A percentile compares a stretch with the other conserved stretches of the same genome.
Conservation (phyloP, 805 yeast species). For the Cyberlindnera nakhonratchasimensis region DNA sequence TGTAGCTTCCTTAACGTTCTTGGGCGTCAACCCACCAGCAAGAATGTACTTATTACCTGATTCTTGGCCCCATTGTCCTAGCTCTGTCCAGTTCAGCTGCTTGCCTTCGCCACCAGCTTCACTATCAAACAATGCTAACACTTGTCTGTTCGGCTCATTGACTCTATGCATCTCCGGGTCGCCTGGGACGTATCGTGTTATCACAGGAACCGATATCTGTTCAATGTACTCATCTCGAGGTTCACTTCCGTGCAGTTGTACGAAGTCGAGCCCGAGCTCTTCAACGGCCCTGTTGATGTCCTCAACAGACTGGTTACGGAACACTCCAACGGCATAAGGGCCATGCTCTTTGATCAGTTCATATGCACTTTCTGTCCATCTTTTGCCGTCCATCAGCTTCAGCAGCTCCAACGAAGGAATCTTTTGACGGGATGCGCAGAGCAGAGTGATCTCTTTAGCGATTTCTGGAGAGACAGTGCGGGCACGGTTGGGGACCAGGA, state of each 20-base stretch:
- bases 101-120: conserved; percentile 93
- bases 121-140: conserved; percentile 72
- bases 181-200: conserved; percentile 67
- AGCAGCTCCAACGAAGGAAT: conserved; percentile 5
- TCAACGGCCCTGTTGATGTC: conserved; percentile 45
- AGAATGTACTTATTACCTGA: conserved; percentile 45
- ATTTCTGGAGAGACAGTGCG: conserved; percentile 55
- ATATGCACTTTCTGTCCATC: conserved; percentile 17
- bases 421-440: conserved; percentile 28
- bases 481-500: conserved; percentile 77
- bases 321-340: conserved; percentile 84
- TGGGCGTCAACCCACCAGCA: conserved; percentile 88
- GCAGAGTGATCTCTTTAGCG: conserved; percentile 45
- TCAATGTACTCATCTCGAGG: conserved; percentile 42
- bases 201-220: conserved; percentile 50
- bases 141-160: conserved; percentile 35
- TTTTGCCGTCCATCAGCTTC: conserved; percentile 1
- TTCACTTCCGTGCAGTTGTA: conserved; percentile 86
- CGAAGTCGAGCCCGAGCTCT: conserved; percentile 60
- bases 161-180: conserved; percentile 39
- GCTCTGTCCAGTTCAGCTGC: conserved; percentile 65
- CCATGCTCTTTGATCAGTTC: conserved; percentile 37
- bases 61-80: conserved; percentile 35
- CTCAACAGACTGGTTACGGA: conserved; percentile 72
- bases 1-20: conserved; percentile 58